Evolutionary conservation across 208 protist genomes (phyloP).

Genomic region (Porcisia hertigi): DNA sequence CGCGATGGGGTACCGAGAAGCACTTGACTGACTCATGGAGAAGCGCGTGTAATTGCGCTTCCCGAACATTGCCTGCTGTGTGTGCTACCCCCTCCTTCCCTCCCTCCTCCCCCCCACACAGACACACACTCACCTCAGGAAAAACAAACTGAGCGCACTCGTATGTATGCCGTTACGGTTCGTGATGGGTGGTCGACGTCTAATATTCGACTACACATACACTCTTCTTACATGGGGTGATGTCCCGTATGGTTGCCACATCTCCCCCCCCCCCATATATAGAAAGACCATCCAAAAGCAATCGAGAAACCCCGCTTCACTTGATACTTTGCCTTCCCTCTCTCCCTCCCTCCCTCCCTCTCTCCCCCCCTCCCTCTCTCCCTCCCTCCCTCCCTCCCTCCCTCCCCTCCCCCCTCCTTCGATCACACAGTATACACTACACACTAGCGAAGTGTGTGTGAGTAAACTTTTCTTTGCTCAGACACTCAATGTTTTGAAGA

Average conservation of each 20-base stretch:
- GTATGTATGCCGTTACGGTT: too few species aligned
- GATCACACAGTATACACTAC: neutral
- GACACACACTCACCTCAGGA: neutral
- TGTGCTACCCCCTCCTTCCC: neutral
- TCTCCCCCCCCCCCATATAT: neutral
- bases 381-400: neutral
- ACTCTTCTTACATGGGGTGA: too few species aligned
- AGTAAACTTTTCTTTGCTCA: neutral
- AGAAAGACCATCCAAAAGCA: too few species aligned
- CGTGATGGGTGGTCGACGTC: too few species aligned
- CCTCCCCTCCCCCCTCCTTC: neutral
- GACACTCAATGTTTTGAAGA: too few species aligned
- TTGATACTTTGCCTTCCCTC: neutral
- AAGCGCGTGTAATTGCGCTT: conserved; percentile 3
- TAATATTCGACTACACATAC: too few species aligned
- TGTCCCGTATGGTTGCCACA: neutral
- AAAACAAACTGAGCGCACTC: neutral
- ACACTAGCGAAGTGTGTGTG: neutral
- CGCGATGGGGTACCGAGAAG: conserved; percentile 61
- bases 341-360: too few species aligned
- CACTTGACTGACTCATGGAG: conserved; percentile 44
- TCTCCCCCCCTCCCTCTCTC: neutral
- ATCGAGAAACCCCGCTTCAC: too few species aligned
- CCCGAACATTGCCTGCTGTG: neutral
- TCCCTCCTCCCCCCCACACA: neutral